Conservation (phyloP, 352 stramenopile genomes). For the Pythium scleroteichum region DNA sequence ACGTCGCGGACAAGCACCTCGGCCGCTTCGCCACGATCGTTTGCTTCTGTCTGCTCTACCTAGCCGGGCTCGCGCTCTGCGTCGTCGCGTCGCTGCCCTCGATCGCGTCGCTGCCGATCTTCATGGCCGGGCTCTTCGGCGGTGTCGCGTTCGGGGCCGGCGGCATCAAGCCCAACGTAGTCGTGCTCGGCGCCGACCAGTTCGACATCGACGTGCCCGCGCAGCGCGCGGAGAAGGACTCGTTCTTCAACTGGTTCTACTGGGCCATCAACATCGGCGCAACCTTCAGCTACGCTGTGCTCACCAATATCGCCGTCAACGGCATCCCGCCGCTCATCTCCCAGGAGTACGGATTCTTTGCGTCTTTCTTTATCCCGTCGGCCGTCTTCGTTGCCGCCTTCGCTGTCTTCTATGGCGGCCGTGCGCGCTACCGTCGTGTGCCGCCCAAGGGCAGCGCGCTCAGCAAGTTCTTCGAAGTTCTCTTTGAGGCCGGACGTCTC, state of each 20-base stretch:
- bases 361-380: conserved; percentile 86
- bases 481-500: conserved; percentile 59
- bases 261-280: conserved; percentile 92
- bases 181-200: conserved; percentile 74
- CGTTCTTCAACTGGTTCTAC: conserved; percentile 95
- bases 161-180: conserved; percentile 58
- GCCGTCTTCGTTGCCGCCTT: conserved; percentile 78
- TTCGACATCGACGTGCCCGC: conserved; percentile 72
- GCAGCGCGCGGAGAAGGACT: conserved; percentile 81
- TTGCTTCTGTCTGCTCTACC: conserved; percentile 60
- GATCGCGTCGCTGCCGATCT: conserved; percentile 63
- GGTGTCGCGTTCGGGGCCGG: conserved; percentile 56
- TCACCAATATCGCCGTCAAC: conserved; percentile 91
- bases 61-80: conserved; percentile 66
- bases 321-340: conserved; percentile 82
- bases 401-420: conserved; percentile 76
- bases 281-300: conserved; percentile 89
- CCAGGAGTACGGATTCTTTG: conserved; percentile 87
- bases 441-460: conserved; percentile 80
- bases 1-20: conserved; percentile 80
- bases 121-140: conserved; percentile 84
- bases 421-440: conserved; percentile 62
- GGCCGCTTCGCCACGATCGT: conserved; percentile 74
- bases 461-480: conserved; percentile 66
- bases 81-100: conserved; percentile 64